Conservation (phyloP, 2,329 filamentous ascomycete species). For the Colletotrichum salicis region DNA sequence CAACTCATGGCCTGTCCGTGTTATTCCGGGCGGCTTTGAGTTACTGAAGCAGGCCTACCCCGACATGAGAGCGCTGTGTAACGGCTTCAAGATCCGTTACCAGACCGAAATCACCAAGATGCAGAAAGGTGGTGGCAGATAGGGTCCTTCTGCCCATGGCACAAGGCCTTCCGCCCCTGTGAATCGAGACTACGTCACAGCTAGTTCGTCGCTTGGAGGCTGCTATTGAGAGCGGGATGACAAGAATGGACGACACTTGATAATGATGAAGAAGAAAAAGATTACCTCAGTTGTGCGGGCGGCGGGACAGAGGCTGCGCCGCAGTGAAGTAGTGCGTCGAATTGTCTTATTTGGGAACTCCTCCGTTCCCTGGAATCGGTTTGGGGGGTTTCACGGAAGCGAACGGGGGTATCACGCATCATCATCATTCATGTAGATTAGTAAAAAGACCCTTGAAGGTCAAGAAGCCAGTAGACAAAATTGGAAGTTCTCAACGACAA, state of each 20-base stretch:
- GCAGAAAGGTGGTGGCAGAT: conserved; percentile 43
- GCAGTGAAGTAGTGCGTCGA: background rate
- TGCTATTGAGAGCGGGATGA: background rate
- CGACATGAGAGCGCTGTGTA: conserved; percentile 94
- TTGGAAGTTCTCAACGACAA: background rate
- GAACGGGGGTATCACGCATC: background rate
- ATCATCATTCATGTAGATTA: conserved; percentile 20
- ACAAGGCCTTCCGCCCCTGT: background rate
- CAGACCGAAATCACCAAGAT: conserved; percentile 74
- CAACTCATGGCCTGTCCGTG: conserved; percentile 85
- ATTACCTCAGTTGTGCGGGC: background rate
- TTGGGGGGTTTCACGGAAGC: background rate
- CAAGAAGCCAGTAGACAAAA: conserved; percentile 4
- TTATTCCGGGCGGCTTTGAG: conserved; percentile 94
- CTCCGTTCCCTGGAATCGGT: background rate
- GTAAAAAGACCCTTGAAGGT: background rate
- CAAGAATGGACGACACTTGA: background rate
- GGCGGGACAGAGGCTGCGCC: background rate
- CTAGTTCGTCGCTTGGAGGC: background rate
- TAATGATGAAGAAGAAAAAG: background rate
- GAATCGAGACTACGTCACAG: background rate
- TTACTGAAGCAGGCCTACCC: conserved; percentile 89
- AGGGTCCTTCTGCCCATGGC: conserved; percentile 9
- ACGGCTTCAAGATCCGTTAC: conserved; percentile 92
- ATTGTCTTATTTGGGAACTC: conserved; percentile 8